Percentiles rank a stretch among this genome's conserved stretches.
These are phyloP conservation scores for Lachnellula suecica DNA, from an alignment of 2,329 filamentous ascomycete genomes.

Conservation along the genomic window DNA sequence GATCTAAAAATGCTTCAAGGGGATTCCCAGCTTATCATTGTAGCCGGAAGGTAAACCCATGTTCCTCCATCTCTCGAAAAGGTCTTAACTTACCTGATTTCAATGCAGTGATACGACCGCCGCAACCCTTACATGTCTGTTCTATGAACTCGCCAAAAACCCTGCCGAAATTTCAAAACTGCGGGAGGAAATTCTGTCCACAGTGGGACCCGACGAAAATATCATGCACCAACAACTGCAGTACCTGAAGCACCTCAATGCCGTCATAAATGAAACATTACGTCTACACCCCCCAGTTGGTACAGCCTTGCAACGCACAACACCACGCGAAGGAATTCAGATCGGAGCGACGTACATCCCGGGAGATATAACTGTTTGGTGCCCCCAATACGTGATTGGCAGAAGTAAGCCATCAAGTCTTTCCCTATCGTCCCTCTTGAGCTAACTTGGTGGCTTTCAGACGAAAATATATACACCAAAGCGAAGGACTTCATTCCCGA, in stretches of 20 bases:
- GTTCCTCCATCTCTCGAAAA: not conserved
- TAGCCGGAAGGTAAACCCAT: constrained; percentile 5
- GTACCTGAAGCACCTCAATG: constrained; percentile 29
- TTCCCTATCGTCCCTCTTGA: not conserved
- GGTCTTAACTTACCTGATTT: not conserved
- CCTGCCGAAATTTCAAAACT: not conserved
- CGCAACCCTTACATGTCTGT: not conserved
- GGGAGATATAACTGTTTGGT: not conserved
- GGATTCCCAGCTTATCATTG: not conserved
- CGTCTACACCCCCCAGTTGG: constrained; percentile 16
- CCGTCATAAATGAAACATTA: constrained; percentile 34
- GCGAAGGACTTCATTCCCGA: constrained; percentile 7
- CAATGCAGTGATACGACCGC: not conserved
- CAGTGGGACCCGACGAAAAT: not conserved
- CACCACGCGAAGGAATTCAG: constrained; percentile 1
- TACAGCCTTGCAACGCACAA: constrained; percentile 1
- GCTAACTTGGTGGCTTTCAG: too few species aligned
- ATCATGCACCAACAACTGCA: not conserved
- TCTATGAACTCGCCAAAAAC: not conserved
- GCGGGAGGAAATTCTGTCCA: not conserved
- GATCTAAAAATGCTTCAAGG: not conserved
- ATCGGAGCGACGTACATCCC: constrained; percentile 8
- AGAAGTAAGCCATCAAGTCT: not conserved
- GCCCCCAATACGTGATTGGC: constrained; percentile 1
- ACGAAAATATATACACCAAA: not conserved